phyloP scores from a whole-genome alignment of 805 yeast genomes.

The Lipomyces spencermartinsiae region DNA sequence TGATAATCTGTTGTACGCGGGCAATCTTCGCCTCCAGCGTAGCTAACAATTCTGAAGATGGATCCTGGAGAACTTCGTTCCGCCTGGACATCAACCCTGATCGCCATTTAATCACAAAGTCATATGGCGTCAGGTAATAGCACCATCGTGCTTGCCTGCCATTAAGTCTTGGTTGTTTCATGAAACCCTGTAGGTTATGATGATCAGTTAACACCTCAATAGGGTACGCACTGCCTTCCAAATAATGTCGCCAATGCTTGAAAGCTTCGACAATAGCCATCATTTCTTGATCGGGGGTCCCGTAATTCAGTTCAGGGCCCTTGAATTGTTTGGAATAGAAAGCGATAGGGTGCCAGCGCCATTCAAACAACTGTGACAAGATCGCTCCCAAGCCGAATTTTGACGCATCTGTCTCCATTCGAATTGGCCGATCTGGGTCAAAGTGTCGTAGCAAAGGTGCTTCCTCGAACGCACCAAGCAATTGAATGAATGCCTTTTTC shows the following conservation, averaged over 20 bases:
- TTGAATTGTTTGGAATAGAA: conserved; percentile 16
- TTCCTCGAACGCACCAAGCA: conserved; percentile 2
- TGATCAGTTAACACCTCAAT: conserved; percentile 28
- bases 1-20: no score
- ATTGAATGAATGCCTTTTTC: background rate
- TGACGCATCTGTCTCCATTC: background rate
- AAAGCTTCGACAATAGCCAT: conserved; percentile 25
- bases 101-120: conserved; percentile 24
- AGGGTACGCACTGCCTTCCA: conserved; percentile 17
- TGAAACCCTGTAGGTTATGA: conserved; percentile 11
- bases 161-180: conserved; percentile 10
- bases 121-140: conserved; percentile 28
- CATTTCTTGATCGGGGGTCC: background rate
- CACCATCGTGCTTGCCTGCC: conserved; percentile 35
- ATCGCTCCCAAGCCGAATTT: background rate
- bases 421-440: background rate
- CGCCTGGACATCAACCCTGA: conserved; percentile 11
- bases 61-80: background rate
- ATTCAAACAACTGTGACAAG: background rate
- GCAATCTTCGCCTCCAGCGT: no score
- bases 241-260: conserved; percentile 14
- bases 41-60: background rate
- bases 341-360: conserved; percentile 7
- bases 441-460: conserved; percentile 1
- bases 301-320: conserved; percentile 18